Conservation (phyloP, 768 basidiomycete species). For the Mycena filopes region DNA sequence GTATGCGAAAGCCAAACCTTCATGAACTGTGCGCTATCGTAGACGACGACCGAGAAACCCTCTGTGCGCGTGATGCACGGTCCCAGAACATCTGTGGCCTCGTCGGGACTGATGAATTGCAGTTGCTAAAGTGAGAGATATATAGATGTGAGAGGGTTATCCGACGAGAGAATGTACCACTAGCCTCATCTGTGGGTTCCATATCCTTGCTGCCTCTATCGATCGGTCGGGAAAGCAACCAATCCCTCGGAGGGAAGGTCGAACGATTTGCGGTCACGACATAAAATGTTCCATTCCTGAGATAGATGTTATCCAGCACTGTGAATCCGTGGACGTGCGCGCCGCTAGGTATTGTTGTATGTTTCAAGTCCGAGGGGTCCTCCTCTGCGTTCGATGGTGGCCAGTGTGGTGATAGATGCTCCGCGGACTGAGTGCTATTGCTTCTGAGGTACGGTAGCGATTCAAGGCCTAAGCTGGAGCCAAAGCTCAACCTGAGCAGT, state of each 20-base stretch:
- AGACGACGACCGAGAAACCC: constrained; percentile 42
- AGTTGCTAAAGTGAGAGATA: constrained; percentile 40
- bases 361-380: background rate
- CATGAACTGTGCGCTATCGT: constrained; percentile 43
- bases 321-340: constrained; percentile 77
- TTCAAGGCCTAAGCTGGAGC: background rate
- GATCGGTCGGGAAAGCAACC: constrained; percentile 50
- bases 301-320: constrained; percentile 76
- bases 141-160: constrained; percentile 29
- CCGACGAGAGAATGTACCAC: background rate
- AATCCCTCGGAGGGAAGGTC: constrained; percentile 55
- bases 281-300: constrained; percentile 78
- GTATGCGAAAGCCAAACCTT: constrained; percentile 25
- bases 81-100: constrained; percentile 37
- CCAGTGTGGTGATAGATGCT: background rate
- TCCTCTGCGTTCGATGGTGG: background rate
- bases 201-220: constrained; percentile 35
- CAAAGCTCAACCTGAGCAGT: background rate
- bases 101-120: constrained; percentile 38
- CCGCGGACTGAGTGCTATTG: background rate
- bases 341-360: constrained; percentile 43
- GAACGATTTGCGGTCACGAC: constrained; percentile 58
- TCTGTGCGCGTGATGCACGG: constrained; percentile 34
- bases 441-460: background rate
- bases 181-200: constrained; percentile 46